Evolutionary conservation across 352 stramenopile genomes (phyloP), one percentile per base, ranked within the genome.

Genomic region (Pythium grandisporangium): DNA sequence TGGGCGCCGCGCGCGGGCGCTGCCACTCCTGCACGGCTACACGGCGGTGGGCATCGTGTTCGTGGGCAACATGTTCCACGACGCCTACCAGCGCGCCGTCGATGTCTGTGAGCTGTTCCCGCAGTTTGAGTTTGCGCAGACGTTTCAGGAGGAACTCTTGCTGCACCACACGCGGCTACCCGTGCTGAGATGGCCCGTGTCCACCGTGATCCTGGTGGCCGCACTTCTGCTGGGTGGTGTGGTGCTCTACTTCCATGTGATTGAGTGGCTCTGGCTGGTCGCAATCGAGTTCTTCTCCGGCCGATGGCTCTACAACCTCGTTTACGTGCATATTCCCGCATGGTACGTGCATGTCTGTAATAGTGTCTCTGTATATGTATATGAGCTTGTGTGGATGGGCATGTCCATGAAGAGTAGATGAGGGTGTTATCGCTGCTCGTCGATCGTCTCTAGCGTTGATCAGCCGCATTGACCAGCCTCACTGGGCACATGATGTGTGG

Each of bases 91-190:
- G 14, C 62, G 56, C 45, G 54, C 74, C 0, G 22, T 41, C 13
- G 52, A 55, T 26, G 48, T 84, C 14, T 84, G 72, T 44, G 66
- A 78, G 6, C 30, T 84, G 48, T 84, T 80, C 53, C 74, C 74
- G 45, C 55, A 72, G 11, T 83, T 88, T 38, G 57, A 61, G 7
- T 84, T 88, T 43, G 16, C 36, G 5, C 61, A 81, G 42, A 82
- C 68, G 44, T 52, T 84, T 19, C 32, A 54, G 10, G 71, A 88
- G 23, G 70, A 88, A 51, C 42, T 88, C 13, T 29, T 48, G 21
- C 54, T 71, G 47, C 74, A 88, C 54, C 55, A 70, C 35, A 84
- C 69, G 43, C 37, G 37, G 8, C 51, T 88, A 33, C 74, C 74
- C 16, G 22, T 77, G 5, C 40, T 79, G 38, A 45, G 53, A 11